Evolutionary conservation across 345 rosid genomes (phyloP), one percentile per base, ranked within the genome.

Genomic region (Hypericum perforatum): DNA sequence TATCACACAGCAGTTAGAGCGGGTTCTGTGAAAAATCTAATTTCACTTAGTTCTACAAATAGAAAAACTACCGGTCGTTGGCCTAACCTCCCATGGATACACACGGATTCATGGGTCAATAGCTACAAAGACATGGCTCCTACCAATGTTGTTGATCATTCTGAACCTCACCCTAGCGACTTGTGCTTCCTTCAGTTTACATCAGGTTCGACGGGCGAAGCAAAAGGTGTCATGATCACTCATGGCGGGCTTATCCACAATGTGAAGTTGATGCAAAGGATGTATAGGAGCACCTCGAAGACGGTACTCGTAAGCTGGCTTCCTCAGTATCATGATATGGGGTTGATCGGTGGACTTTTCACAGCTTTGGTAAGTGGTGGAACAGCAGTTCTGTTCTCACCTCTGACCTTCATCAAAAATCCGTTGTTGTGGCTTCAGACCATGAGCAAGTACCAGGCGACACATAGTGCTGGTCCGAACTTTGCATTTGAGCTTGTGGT

Each of bases 301-400:
- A 79, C 85, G n/a, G 75, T 79, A 15, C 57, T 71, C 7, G 70
- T 79, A 41, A 77, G 83, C 57, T 82, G 89, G 89, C 85, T 82
- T 59, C 89, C 89, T 36, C 89, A 82, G 41, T 82, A 82, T 66
- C 89, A 82, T 66, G 85, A 79, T 64, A 79, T 79, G 85, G 89
- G 89, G 43, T 67, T 82, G 42, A 79, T 82, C 52, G 89, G 89
- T 49, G 89, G 89, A 43, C 74, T 82, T 53, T 77, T 82, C 56
- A 77, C 81, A 7, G 77, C 89, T 36, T 37, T 82, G 66, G 83
- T 79, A 16, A 72, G 85, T 50, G 89, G 89, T 32, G 83, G 89
- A 53, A 29, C 81, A 6, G 75, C 81, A 7, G 36, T 79, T 43
- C 39, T 82, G 39, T 82, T 82, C 68, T 82, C 89, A 2, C 85